Conservation (phyloP, 1,284 basidiomycete species). For the Apiotrichum porosum region DNA sequence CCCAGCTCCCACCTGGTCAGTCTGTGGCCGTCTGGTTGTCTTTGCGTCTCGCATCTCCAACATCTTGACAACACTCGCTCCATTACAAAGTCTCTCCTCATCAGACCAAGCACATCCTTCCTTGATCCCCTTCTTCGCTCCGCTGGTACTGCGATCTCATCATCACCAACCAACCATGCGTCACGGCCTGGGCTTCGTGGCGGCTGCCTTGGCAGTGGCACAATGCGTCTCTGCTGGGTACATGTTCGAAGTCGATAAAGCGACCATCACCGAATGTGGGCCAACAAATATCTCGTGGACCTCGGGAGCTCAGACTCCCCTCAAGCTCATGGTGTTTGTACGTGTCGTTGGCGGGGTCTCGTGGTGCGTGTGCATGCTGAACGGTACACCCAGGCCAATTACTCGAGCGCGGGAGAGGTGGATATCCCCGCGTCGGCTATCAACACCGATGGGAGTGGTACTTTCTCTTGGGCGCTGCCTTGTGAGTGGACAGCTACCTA, state of each 20-base stretch:
- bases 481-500: constrained; percentile 20
- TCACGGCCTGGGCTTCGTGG: no score
- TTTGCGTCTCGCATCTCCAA: no score
- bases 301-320: constrained; percentile 28
- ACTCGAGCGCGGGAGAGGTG: constrained; percentile 9
- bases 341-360: neutral
- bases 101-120: no score
- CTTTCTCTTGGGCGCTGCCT: constrained; percentile 29
- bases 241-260: constrained; percentile 25
- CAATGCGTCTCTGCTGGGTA: constrained; percentile 9
- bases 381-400: constrained; percentile 8
- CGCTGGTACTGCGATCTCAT: no score
- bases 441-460: constrained; percentile 15
- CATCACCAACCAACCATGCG: no score
- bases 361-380: neutral
- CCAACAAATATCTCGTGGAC: constrained; percentile 22
- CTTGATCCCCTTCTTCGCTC: no score
- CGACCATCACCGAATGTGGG: constrained; percentile 25
- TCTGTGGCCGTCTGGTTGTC: no score
- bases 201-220: neutral
- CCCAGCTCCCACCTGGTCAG: no score
- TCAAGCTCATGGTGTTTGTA: constrained; percentile 32
- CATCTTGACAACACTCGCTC: no score
- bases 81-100: no score
- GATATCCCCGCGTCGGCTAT: constrained; percentile 9